These are phyloP conservation scores for Adansonia digitata DNA, from an alignment of 345 rosid species.

Conservation along the genomic window DNA sequence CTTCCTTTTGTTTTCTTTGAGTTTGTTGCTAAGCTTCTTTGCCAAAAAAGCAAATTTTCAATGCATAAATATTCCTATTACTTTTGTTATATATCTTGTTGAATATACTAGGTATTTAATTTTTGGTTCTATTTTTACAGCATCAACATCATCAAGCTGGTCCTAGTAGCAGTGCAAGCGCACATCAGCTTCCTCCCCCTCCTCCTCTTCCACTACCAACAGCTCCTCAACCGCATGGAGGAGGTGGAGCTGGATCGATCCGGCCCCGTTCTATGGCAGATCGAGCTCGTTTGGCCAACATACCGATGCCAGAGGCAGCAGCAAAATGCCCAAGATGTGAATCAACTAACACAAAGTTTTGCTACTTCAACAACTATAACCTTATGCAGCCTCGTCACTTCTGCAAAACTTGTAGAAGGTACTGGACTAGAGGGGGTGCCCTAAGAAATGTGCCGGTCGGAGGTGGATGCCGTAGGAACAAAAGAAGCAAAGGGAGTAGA, in stretches of 20 bases:
- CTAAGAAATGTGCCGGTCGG: slow-evolving; percentile 87
- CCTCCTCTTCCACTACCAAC: slow-evolving; percentile 48
- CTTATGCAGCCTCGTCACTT: slow-evolving; percentile 97
- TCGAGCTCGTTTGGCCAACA: slow-evolving; percentile 81
- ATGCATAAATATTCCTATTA: slow-evolving; percentile 43
- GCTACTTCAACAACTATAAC: slow-evolving; percentile 97
- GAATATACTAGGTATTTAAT: slow-evolving; percentile 54
- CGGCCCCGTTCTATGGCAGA: slow-evolving; percentile 91
- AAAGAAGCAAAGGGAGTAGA: slow-evolving; percentile 49
- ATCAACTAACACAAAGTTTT: slow-evolving; percentile 87
- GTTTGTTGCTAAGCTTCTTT: slow-evolving; percentile 11
- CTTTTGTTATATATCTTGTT: slow-evolving; percentile 41
- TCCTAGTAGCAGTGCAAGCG: slow-evolving; percentile 19
- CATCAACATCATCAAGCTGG: slow-evolving; percentile 41
- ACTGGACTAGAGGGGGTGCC: slow-evolving; percentile 97
- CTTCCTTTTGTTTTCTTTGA: slow-evolving; percentile 5
- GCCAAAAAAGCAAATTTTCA: slow-evolving; percentile 28
- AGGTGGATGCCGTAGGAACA: slow-evolving; percentile 89
- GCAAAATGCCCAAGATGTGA: slow-evolving; percentile 91
- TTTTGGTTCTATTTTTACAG: slow-evolving; percentile 30
- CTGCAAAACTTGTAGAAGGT: slow-evolving; percentile 91
- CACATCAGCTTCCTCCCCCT: slow-evolving; percentile 45
- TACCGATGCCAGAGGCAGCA: slow-evolving; percentile 76
- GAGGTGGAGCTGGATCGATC: slow-evolving; percentile 51
- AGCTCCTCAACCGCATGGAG: slow-evolving; percentile 56